Percentiles rank a stretch among this genome's conserved stretches.
These are phyloP conservation scores for Metroxylon sagu DNA, from an alignment of 176 grass and related monocot genomes.

Conservation along the genomic window DNA sequence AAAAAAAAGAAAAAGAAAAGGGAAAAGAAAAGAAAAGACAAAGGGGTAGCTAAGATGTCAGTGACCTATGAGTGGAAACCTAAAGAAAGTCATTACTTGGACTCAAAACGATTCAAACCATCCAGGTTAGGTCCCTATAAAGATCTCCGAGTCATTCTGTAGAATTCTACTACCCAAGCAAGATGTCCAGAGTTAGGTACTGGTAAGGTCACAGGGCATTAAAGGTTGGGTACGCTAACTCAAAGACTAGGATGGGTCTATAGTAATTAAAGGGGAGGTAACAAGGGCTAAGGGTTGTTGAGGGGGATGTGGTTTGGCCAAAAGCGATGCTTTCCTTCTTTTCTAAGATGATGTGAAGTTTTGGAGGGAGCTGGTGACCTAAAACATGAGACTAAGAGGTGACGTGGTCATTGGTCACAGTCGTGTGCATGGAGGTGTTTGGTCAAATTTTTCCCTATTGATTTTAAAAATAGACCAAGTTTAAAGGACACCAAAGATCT, in stretches of 20 bases:
- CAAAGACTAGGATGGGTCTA: neutral
- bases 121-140: neutral
- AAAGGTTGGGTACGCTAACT: neutral
- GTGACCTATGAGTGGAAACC: neutral
- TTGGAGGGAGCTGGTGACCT: no score
- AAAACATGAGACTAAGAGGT: no score
- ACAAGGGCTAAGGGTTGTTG: neutral
- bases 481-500: no score
- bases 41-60: neutral
- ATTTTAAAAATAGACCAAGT: no score
- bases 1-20: no score
- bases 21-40: neutral
- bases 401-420: no score
- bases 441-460: no score
- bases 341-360: neutral
- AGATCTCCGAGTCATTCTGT: neutral
- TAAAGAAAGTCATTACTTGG: neutral
- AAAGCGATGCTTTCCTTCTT: neutral
- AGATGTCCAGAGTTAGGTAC: constrained; percentile 2
- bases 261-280: neutral
- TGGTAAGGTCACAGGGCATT: constrained; percentile 1
- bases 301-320: neutral
- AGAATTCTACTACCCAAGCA: neutral
- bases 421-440: no score
- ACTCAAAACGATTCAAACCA: neutral